Percentiles rank a stretch among this genome's conserved stretches.
Evolutionary conservation across 352 stramenopile species (phyloP).

Genomic region (Phytophthora tubulina): DNA sequence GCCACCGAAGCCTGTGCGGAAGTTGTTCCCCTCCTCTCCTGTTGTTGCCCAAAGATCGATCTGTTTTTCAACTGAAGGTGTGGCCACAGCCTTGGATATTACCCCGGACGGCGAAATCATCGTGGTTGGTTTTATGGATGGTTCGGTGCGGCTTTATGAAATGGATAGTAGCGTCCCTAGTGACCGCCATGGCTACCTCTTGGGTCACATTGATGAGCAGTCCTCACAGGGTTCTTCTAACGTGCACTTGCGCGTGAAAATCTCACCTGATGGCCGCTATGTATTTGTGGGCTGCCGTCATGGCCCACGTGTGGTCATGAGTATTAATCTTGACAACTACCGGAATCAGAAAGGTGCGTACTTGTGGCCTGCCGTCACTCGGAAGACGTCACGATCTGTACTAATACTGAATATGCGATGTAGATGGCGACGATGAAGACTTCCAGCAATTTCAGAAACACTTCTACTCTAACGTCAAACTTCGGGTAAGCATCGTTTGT

Average conservation of each 20-base stretch:
- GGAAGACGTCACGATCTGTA: background rate
- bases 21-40: slow-evolving; percentile 56
- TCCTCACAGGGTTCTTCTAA: slow-evolving; percentile 60
- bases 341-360: slow-evolving; percentile 80
- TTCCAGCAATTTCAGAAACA: slow-evolving; percentile 85
- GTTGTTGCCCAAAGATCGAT: slow-evolving; percentile 73
- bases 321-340: slow-evolving; percentile 84
- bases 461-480: slow-evolving; percentile 63
- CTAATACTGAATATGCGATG: slow-evolving; percentile 3
- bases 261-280: slow-evolving; percentile 78
- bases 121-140: slow-evolving; percentile 84
- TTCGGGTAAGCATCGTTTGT: slow-evolving; percentile 55
- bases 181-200: slow-evolving; percentile 80
- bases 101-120: slow-evolving; percentile 84
- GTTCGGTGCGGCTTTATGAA: slow-evolving; percentile 82
- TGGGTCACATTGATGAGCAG: slow-evolving; percentile 86
- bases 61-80: slow-evolving; percentile 82
- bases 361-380: background rate
- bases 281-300: slow-evolving; percentile 86
- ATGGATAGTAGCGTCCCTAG: slow-evolving; percentile 88
- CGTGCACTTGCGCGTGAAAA: slow-evolving; percentile 78
- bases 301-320: slow-evolving; percentile 77
- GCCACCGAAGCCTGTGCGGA: slow-evolving; percentile 55
- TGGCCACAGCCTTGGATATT: slow-evolving; percentile 81
- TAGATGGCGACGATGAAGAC: slow-evolving; percentile 83